Base-by-base conservation (phyloP, 2,329 filamentous ascomycete genomes). In the Ophidiomyces ophidiicola region DNA sequence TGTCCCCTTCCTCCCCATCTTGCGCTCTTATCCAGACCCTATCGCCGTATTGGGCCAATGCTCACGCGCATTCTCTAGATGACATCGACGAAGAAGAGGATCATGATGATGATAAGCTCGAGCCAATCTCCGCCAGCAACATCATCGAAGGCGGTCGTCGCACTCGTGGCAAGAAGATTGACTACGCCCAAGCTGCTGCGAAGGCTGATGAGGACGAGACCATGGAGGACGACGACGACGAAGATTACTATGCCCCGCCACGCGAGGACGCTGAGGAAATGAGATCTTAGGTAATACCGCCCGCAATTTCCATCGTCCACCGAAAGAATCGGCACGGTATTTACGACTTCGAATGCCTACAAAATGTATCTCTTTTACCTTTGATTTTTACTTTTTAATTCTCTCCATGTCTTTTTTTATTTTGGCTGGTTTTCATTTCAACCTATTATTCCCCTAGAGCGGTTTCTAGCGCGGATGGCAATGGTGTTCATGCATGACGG, bases 111-210 rank as follows among this genome's bases (percentile, higher is more conserved):
- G 72, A 84, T 55, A 81, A 82, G 62, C 75, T 94, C 71, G 83
- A 92, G 59, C 87, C 88, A 65, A 94, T 98, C 60, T 84, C 93
- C 58, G 69, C 75, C 42, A 74, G 75, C 60, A 96, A 96, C 72
- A 93, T 96, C 60, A 78, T 96, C 57, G 60, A 67, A 43, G 73
- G 71, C 48, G 80, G 80, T 47, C 76, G 79, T 53, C 88, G 90
- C 62, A 96, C 88, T 47, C 88, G 88, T 56, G 87, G 87, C 57
- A 83, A 84, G 63, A 73, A 78, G 56, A 94, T 96, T 59, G 84
- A 96, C 71, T 96, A 84, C 65, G 81, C 82, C 54, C 86, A 93
- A 69, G 87, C 87, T 14, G 85, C 84, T 18, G 72, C 82, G 63
- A 78, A 93, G 62, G 74, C 82, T 20, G 82, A 82, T 32, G 79